Conservation (phyloP, 257 asterid genomes). For the Scutellaria galericulata region DNA sequence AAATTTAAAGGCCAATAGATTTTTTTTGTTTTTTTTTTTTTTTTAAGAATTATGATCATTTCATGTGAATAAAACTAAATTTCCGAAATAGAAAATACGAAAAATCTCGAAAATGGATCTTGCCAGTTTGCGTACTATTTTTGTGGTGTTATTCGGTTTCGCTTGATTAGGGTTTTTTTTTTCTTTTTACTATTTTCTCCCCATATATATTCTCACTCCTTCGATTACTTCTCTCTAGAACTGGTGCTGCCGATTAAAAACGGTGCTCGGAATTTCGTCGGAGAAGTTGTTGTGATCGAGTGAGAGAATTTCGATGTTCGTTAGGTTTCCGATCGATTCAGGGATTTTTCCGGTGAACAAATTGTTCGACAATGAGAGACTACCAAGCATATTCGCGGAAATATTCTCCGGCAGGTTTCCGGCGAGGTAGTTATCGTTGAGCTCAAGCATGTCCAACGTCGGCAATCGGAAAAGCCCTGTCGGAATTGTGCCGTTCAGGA, state of each 20-base stretch:
- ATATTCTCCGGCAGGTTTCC: slow-evolving; percentile 60
- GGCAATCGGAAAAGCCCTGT: slow-evolving; percentile 62
- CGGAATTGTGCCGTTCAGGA: slow-evolving; percentile 63
- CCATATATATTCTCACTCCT: slow-evolving; percentile 6
- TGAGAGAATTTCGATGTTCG: slow-evolving; percentile 46
- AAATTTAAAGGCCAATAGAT: too few species aligned
- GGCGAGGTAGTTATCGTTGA: slow-evolving; percentile 52
- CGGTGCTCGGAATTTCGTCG: slow-evolving; percentile 61
- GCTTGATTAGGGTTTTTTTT: slow-evolving; percentile 22
- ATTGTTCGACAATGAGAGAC: slow-evolving; percentile 58
- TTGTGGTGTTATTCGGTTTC: slow-evolving; percentile 2
- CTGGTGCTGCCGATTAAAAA: slow-evolving; percentile 39
- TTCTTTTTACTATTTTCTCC: neutral
- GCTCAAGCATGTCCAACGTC: slow-evolving; percentile 56
- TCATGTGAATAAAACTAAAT: neutral
- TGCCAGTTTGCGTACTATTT: neutral
- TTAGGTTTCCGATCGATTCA: slow-evolving; percentile 47
- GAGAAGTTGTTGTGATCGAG: slow-evolving; percentile 54
- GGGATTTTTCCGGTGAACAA: slow-evolving; percentile 60
- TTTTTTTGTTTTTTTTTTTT: too few species aligned
- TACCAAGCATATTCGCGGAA: slow-evolving; percentile 41
- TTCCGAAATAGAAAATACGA: neutral
- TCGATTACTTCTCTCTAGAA: neutral
- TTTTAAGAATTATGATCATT: too few species aligned
- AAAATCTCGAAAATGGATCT: neutral